A percentile compares a stretch with the other conserved stretches of the same genome.
Evolutionary conservation across 1,139 yeast species (phyloP).

Genomic region (Magnusiomyces tetraspermus): DNA sequence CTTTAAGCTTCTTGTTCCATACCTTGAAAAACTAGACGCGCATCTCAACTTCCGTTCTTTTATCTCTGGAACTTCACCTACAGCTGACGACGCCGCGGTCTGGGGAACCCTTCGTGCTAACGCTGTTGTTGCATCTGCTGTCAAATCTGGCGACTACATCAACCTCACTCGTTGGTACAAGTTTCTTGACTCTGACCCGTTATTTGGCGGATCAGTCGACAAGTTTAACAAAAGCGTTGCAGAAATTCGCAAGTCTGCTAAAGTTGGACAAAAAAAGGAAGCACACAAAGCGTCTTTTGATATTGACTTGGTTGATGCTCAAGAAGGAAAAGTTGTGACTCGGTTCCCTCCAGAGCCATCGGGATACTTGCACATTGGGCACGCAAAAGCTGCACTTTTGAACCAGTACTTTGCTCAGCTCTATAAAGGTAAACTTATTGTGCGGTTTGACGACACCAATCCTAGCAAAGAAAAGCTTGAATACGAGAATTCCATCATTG

Average conservation of each 20-base stretch:
- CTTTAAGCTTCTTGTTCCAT: conserved; percentile 71
- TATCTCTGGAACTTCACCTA: conserved; percentile 53
- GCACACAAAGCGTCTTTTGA: conserved; percentile 67
- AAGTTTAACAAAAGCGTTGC: conserved; percentile 54
- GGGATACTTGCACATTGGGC: conserved; percentile 95
- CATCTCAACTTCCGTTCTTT: conserved; percentile 81
- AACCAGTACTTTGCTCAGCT: conserved; percentile 92
- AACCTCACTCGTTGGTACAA: conserved; percentile 93
- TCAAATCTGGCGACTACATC: conserved; percentile 73
- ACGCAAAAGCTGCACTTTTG: conserved; percentile 92
- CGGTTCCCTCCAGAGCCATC: conserved; percentile 93
- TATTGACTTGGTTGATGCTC: conserved; percentile 84
- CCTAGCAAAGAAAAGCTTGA: conserved; percentile 91
- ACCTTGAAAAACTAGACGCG: conserved; percentile 71
- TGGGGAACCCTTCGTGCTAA: conserved; percentile 95
- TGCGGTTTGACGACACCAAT: conserved; percentile 95
- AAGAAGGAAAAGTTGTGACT: conserved; percentile 87
- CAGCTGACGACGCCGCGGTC: conserved; percentile 74
- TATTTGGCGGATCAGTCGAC: conserved; percentile 65
- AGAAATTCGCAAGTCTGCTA: conserved; percentile 65
- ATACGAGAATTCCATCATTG: conserved; percentile 84
- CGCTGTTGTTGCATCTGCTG: conserved; percentile 81
- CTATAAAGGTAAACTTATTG: conserved; percentile 87
- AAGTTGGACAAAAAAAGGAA: conserved; percentile 45
- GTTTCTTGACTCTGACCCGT: conserved; percentile 55